Evolutionary conservation across 768 basidiomycete species (phyloP).

Genomic region (Nevesoporus exiguus): DNA sequence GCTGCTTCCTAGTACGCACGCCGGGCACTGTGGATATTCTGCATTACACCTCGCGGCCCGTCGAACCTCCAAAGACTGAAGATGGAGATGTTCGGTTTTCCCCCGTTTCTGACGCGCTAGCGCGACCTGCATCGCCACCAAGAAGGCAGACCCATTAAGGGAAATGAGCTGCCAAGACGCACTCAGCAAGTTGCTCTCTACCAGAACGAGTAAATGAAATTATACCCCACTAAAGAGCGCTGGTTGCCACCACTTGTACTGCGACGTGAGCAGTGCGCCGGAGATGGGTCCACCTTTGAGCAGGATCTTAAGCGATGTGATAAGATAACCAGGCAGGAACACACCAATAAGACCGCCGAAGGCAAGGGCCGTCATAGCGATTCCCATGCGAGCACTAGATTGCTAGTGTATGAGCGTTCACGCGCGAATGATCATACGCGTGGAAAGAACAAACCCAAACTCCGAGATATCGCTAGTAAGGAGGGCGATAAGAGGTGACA

Average conservation of each 20-base stretch:
- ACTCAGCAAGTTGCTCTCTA: not conserved
- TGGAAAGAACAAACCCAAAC: conserved; percentile 38
- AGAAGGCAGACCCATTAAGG: conserved; percentile 1
- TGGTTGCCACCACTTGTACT: conserved; percentile 56
- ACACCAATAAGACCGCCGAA: conserved; percentile 18
- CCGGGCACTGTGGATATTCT: not conserved
- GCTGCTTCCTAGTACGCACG: not conserved
- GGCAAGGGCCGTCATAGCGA: conserved; percentile 10
- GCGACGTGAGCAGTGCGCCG: conserved; percentile 50
- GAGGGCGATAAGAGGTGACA: conserved; percentile 42
- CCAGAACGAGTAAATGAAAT: not conserved
- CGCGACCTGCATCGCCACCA: conserved; percentile 9
- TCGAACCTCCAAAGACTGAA: not conserved
- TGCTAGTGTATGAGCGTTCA: not conserved
- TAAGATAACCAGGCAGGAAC: conserved; percentile 5
- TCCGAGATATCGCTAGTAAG: conserved; percentile 46
- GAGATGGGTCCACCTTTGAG: conserved; percentile 49
- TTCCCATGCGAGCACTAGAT: conserved; percentile 29
- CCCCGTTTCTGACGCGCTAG: not conserved
- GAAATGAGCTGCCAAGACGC: conserved; percentile 2
- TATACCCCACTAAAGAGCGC: conserved; percentile 47
- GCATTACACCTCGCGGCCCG: not conserved
- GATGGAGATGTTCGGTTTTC: not conserved
- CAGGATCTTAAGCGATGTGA: not conserved
- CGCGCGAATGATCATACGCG: not conserved